Evolutionary conservation across 495 filamentous ascomycete genomes (phyloP).

Genomic region (Viridothelium virens): DNA sequence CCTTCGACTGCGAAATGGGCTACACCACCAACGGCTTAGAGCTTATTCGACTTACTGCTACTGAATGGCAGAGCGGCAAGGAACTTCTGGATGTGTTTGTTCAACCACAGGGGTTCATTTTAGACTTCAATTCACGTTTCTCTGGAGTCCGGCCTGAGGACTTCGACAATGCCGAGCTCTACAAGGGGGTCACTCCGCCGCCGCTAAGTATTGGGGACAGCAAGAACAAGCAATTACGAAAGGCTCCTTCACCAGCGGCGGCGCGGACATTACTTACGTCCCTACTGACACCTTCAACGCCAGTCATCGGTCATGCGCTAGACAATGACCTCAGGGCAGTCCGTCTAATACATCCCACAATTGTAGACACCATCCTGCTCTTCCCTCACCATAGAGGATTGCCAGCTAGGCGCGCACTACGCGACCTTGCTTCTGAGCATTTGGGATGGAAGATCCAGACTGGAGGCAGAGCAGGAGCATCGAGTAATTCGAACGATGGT

Average conservation of each 20-base stretch:
- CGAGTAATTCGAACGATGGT: slow-evolving; percentile 19
- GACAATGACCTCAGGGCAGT: slow-evolving; percentile 87
- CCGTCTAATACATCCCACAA: slow-evolving; percentile 71
- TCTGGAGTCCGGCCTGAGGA: slow-evolving; percentile 76
- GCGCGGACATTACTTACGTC: slow-evolving; percentile 68
- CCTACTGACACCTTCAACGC: slow-evolving; percentile 62
- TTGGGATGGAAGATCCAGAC: slow-evolving; percentile 72
- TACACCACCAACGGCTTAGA: slow-evolving; percentile 84
- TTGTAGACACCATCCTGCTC: slow-evolving; percentile 80
- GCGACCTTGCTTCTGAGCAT: slow-evolving; percentile 53
- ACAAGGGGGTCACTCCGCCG: slow-evolving; percentile 29
- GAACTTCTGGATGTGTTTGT: slow-evolving; percentile 78
- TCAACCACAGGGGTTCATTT: slow-evolving; percentile 67
- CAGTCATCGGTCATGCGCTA: slow-evolving; percentile 83
- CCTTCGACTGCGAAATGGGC: slow-evolving; percentile 96
- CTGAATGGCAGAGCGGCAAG: slow-evolving; percentile 73
- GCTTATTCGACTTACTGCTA: slow-evolving; percentile 77
- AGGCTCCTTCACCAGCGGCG: slow-evolving; percentile 59
- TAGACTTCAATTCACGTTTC: slow-evolving; percentile 86
- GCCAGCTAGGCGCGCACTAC: slow-evolving; percentile 68
- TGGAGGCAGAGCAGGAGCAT: slow-evolving; percentile 43
- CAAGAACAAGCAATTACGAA: slow-evolving; percentile 41
- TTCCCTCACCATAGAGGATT: slow-evolving; percentile 70
- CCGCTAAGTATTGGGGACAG: background rate
- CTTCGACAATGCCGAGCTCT: slow-evolving; percentile 58